phyloP scores from a whole-genome alignment of 305 asterid species.

The Rubia peregrina region DNA sequence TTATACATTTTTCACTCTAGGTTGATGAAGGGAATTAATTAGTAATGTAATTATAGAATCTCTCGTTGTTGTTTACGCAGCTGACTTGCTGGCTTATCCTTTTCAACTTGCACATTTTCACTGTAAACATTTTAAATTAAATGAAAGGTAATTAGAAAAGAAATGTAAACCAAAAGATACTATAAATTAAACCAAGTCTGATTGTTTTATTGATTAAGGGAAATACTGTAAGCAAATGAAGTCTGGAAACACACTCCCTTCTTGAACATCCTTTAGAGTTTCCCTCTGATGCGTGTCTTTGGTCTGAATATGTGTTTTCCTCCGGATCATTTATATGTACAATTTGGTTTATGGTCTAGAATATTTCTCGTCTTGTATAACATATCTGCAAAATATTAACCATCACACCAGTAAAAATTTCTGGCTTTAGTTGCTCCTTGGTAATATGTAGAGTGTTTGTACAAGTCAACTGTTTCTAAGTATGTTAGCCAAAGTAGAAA shows the following conservation, averaged over 20 bases:
- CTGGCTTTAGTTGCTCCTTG: neutral
- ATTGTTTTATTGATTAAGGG: no score
- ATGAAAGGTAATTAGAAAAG: no score
- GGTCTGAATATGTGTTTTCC: neutral
- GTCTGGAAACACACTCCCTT: neutral
- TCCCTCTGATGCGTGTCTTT: neutral
- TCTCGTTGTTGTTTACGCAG: neutral
- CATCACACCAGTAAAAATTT: neutral
- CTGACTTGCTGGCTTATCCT: neutral
- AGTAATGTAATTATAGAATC: neutral
- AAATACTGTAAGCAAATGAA: neutral
- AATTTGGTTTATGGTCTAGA: neutral
- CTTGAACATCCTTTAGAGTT: neutral
- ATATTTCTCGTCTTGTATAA: neutral
- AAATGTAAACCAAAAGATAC: no score
- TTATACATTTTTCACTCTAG: no score
- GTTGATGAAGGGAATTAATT: conserved; percentile 14
- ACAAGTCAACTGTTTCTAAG: neutral
- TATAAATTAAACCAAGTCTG: no score
- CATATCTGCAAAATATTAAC: neutral
- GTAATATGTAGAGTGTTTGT: neutral
- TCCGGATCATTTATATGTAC: neutral
- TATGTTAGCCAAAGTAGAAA: neutral
- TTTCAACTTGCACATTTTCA: neutral
- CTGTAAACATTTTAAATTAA: neutral